Conservation (phyloP, 192 early-diverging fungal species). For the Jimgerdemannia flammicorona region DNA sequence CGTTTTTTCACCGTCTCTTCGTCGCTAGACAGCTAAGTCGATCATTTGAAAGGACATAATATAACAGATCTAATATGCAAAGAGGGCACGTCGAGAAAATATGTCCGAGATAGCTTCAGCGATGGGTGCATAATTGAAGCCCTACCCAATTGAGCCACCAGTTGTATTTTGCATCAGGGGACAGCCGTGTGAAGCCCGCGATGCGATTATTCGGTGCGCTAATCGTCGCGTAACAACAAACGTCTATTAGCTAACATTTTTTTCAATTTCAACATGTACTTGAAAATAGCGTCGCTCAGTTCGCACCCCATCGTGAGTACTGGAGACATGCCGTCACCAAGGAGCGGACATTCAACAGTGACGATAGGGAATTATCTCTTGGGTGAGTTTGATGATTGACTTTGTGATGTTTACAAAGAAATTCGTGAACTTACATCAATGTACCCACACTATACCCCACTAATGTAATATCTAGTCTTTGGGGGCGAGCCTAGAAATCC, state of each 20-base stretch:
- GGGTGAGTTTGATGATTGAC: slow-evolving; percentile 21
- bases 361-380: slow-evolving; percentile 40
- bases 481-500: slow-evolving; percentile 28
- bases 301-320: slow-evolving; percentile 4
- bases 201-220: too few species aligned
- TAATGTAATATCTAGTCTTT: slow-evolving; percentile 22
- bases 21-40: too few species aligned
- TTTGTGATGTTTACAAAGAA: neutral
- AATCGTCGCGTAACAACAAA: too few species aligned
- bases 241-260: neutral
- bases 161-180: too few species aligned
- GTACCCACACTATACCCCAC: neutral
- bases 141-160: too few species aligned
- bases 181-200: too few species aligned
- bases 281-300: neutral
- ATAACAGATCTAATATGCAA: too few species aligned
- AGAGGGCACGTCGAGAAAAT: too few species aligned
- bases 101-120: too few species aligned
- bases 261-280: neutral
- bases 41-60: too few species aligned
- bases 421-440: too few species aligned
- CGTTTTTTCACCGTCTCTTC: neutral
- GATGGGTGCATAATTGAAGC: too few species aligned
- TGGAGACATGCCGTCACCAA: slow-evolving; percentile 36
- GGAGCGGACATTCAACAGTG: slow-evolving; percentile 38